A percentile compares a stretch with the other conserved stretches of the same genome.
phyloP scores from a whole-genome alignment of 495 filamentous ascomycete species.

The Aspergillus bridgeri region DNA sequence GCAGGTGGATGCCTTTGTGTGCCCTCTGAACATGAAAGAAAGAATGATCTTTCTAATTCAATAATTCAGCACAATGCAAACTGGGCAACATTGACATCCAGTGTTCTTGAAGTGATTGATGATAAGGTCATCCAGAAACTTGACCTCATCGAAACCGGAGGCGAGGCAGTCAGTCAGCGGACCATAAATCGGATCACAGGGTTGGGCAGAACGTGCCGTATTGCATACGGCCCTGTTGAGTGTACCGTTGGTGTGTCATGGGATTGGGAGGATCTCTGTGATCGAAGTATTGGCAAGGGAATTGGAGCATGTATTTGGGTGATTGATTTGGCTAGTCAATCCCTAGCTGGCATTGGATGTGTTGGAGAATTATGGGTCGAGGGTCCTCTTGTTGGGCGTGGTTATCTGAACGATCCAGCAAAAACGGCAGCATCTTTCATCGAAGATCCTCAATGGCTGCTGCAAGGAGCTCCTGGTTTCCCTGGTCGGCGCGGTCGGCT shows the following conservation, averaged over 20 bases:
- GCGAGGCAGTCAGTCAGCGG: constrained; percentile 35
- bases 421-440: constrained; percentile 60
- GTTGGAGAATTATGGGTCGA: constrained; percentile 73
- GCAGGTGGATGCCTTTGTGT: constrained; percentile 54
- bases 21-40: constrained; percentile 40
- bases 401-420: constrained; percentile 60
- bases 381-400: constrained; percentile 64
- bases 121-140: constrained; percentile 29
- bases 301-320: constrained; percentile 2
- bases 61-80: constrained; percentile 24
- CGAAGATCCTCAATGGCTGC: constrained; percentile 49
- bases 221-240: constrained; percentile 21
- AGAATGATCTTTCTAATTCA: constrained; percentile 24
- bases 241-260: too few relatives aligned
- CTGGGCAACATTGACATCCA: constrained; percentile 25
- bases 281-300: constrained; percentile 6
- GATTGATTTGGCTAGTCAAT: too few relatives aligned
- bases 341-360: too few relatives aligned
- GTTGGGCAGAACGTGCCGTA: neutral
- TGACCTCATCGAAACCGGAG: constrained; percentile 28
- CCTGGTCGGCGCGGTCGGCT: constrained; percentile 12
- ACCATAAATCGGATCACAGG: neutral
- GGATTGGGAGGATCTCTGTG: constrained; percentile 1
- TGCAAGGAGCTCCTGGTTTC: too few relatives aligned
- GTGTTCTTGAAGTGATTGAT: constrained; percentile 11